A percentile compares a stretch with the other conserved stretches of the same genome.
Evolutionary conservation across 2,329 filamentous ascomycete genomes (phyloP).

Genomic region (Kalmusia sp.): DNA sequence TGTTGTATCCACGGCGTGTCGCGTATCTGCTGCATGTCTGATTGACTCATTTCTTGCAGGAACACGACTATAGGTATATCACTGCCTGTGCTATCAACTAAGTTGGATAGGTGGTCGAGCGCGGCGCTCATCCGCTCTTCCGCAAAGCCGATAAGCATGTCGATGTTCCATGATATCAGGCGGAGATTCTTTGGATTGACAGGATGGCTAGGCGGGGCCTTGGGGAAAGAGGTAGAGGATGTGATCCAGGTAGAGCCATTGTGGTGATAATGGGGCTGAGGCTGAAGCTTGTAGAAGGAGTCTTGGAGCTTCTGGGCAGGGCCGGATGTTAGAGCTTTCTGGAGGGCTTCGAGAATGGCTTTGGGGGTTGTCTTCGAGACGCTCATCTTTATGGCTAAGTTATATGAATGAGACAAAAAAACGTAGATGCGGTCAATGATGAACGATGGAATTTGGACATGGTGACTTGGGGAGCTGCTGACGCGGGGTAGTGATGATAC

Average conservation of each 20-base stretch:
- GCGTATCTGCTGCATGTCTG: constrained; percentile 56
- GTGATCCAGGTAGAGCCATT: constrained; percentile 5
- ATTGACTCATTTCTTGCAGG: constrained; percentile 60
- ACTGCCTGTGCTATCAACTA: constrained; percentile 28
- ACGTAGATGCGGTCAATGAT: not conserved
- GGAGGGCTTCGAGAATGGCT: constrained; percentile 22
- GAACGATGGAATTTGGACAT: not conserved
- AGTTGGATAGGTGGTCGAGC: constrained; percentile 45
- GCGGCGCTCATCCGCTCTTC: constrained; percentile 52
- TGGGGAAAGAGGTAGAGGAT: constrained; percentile 1
- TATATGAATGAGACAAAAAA: too few species aligned
- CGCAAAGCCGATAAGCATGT: constrained; percentile 50
- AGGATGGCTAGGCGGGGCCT: not conserved
- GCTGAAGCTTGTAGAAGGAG: constrained; percentile 21
- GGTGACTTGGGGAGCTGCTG: not conserved
- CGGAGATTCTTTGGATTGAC: constrained; percentile 22
- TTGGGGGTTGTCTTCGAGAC: constrained; percentile 10
- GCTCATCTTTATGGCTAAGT: constrained; percentile 7
- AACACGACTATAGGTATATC: constrained; percentile 52
- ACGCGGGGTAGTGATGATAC: not conserved
- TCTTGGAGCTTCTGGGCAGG: constrained; percentile 21
- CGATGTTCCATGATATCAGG: constrained; percentile 59
- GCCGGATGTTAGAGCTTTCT: constrained; percentile 17
- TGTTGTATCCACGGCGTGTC: constrained; percentile 56
- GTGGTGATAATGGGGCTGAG: constrained; percentile 16